Evolutionary conservation across 192 early-diverging fungal genomes (phyloP).

Genomic region (Backusella liffmaniae): DNA sequence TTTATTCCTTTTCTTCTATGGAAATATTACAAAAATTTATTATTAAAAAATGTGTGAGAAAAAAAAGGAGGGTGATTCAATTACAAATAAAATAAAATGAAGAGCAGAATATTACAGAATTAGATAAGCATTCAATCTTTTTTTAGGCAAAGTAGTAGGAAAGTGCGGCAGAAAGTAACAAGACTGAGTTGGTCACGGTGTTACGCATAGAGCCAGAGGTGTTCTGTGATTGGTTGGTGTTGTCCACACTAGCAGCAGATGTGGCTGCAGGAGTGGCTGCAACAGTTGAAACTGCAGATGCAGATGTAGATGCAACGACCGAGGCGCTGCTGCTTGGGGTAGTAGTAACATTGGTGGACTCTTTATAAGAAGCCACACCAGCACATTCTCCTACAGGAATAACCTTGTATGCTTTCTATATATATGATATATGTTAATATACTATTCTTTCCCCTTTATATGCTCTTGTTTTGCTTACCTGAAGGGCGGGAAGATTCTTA

Average conservation of each 20-base stretch:
- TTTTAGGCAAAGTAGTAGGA: not conserved
- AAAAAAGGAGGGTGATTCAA: not conserved
- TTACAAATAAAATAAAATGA: not conserved
- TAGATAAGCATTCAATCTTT: not conserved
- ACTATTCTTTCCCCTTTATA: not conserved
- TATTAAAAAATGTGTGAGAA: not conserved
- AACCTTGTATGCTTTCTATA: constrained; percentile 31
- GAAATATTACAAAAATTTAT: not conserved
- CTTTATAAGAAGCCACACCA: constrained; percentile 26
- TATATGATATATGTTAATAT: not conserved
- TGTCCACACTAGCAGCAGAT: constrained; percentile 3
- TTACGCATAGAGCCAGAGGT: not conserved
- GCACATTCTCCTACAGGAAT: constrained; percentile 31
- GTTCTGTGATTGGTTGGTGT: not conserved
- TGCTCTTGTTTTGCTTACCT: constrained; percentile 7
- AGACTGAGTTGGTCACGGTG: not conserved
- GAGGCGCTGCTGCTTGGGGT: not conserved
- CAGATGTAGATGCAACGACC: not conserved
- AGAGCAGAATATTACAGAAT: not conserved
- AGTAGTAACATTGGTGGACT: constrained; percentile 4
- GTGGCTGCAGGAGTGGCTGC: constrained; percentile 13
- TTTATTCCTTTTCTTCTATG: not conserved
- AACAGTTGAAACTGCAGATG: not conserved
- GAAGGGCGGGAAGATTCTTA: constrained; percentile 35
- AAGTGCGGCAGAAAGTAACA: not conserved